Evolutionary conservation across 1,284 basidiomycete species (phyloP).

Genomic region (Pholiota adiposa): DNA sequence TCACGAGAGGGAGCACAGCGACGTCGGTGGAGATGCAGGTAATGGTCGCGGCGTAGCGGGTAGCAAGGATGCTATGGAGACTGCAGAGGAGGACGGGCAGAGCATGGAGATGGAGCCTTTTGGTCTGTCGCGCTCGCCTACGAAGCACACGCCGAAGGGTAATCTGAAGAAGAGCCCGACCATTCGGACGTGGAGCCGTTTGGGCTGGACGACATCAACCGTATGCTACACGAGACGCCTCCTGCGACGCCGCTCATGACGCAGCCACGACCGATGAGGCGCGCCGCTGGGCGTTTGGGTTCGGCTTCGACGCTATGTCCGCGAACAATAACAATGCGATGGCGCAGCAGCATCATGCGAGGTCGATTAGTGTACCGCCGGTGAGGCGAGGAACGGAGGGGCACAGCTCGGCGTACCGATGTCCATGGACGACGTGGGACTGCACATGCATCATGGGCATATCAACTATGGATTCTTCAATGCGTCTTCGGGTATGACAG

Average conservation of each 20-base stretch:
- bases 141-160: conserved; percentile 5
- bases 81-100: background rate
- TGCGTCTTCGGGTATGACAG: conserved; percentile 5
- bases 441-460: conserved; percentile 22
- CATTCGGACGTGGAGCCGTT: conserved; percentile 30
- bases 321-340: conserved; percentile 12
- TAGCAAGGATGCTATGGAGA: conserved; percentile 15
- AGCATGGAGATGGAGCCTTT: conserved; percentile 2
- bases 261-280: conserved; percentile 42
- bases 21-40: background rate
- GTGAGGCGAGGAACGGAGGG: conserved; percentile 31
- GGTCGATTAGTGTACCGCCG: conserved; percentile 42
- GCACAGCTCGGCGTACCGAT: conserved; percentile 13
- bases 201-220: conserved; percentile 66
- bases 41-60: background rate
- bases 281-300: conserved; percentile 29
- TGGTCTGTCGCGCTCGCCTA: conserved; percentile 5
- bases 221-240: conserved; percentile 58
- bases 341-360: conserved; percentile 25
- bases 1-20: conserved; percentile 32
- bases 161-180: conserved; percentile 13
- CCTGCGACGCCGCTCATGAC: conserved; percentile 60
- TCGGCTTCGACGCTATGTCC: conserved; percentile 37
- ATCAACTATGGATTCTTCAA: conserved; percentile 16
- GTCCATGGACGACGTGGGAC: conserved; percentile 26